These are phyloP conservation scores for Wickerhamiella nectarea DNA, from an alignment of 805 yeast species.

Conservation along the genomic window DNA sequence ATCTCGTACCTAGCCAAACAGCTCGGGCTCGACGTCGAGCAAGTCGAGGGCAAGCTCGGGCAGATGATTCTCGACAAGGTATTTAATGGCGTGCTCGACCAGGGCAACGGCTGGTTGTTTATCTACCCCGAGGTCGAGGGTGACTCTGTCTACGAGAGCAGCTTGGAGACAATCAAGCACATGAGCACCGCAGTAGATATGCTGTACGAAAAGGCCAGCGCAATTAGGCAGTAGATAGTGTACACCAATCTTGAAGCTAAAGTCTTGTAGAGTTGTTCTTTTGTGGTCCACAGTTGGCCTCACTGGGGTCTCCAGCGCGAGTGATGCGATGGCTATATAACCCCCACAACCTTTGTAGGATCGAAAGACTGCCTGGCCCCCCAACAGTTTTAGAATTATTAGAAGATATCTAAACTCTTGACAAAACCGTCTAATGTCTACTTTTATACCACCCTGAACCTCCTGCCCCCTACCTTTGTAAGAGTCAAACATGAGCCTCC, in stretches of 20 bases:
- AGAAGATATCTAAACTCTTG: too few species aligned
- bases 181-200: constrained; percentile 81
- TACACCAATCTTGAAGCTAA: too few species aligned
- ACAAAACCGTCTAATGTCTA: too few species aligned
- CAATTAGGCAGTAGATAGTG: constrained; percentile 27
- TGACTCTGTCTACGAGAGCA: constrained; percentile 79
- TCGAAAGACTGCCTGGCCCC: too few species aligned
- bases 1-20: constrained; percentile 73
- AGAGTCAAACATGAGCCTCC: constrained; percentile 18
- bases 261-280: too few species aligned
- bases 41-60: constrained; percentile 85
- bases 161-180: constrained; percentile 73
- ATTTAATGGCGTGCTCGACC: constrained; percentile 93
- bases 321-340: too few species aligned
- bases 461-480: too few species aligned
- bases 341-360: too few species aligned
- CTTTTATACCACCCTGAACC: too few species aligned
- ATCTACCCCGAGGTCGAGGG: constrained; percentile 78
- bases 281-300: too few species aligned
- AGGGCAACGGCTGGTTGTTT: constrained; percentile 95
- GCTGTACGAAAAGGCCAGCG: constrained; percentile 84
- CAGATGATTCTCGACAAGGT: constrained; percentile 94
- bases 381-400: too few species aligned
- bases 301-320: too few species aligned
- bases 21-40: constrained; percentile 74